A percentile compares a stretch with the other conserved stretches of the same genome.
Evolutionary conservation across 352 stramenopile genomes (phyloP).

Genomic region (Blastocystis sp.): DNA sequence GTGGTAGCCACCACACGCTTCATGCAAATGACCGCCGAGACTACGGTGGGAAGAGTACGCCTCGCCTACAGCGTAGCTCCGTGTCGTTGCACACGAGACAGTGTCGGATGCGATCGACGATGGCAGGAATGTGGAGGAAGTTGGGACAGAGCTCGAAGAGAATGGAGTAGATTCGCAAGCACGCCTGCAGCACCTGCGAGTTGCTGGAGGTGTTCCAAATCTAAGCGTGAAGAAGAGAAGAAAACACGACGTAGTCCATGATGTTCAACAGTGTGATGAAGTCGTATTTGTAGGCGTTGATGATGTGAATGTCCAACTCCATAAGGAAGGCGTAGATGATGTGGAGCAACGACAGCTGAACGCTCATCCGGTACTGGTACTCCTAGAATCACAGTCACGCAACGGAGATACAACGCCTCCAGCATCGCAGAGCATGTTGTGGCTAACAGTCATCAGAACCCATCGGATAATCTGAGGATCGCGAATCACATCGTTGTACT

Average conservation of each 20-base stretch:
- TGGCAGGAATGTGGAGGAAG: slow-evolving; percentile 48
- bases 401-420: neutral
- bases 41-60: neutral
- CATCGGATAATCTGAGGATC: slow-evolving; percentile 35
- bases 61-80: neutral
- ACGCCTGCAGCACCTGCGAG: slow-evolving; percentile 33
- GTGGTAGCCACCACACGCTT: slow-evolving; percentile 29
- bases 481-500: slow-evolving; percentile 14
- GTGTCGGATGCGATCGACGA: slow-evolving; percentile 21
- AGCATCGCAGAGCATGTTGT: slow-evolving; percentile 34
- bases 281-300: slow-evolving; percentile 43
- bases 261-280: slow-evolving; percentile 54
- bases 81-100: slow-evolving; percentile 27
- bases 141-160: slow-evolving; percentile 41
- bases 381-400: neutral
- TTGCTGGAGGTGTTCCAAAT: slow-evolving; percentile 54
- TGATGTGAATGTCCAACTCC: neutral
- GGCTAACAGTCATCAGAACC: slow-evolving; percentile 33
- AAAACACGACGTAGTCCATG: slow-evolving; percentile 29
- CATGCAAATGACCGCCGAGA: slow-evolving; percentile 38
- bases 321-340: slow-evolving; percentile 27
- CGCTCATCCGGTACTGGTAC: slow-evolving; percentile 8
- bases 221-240: neutral
- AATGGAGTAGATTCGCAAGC: slow-evolving; percentile 48
- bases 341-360: slow-evolving; percentile 29